Base-by-base conservation (phyloP, 75 land plant genomes). In the Gnetum montanum region DNA sequence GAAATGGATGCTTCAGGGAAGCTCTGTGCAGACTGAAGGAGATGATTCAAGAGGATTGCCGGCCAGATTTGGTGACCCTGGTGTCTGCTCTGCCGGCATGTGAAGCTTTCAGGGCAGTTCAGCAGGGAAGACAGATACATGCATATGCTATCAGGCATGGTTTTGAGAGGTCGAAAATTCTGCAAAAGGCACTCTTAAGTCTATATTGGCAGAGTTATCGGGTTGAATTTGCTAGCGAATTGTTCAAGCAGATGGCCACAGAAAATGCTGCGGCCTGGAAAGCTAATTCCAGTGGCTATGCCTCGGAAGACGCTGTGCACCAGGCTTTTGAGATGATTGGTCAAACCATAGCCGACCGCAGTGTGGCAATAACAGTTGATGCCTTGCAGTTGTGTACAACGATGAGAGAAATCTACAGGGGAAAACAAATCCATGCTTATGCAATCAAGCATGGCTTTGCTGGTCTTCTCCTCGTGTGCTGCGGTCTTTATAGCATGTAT, bases 401-500 rank as follows among this genome's bases (percentile, higher is more conserved):
- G 41, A 43, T 71, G 28, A 31, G 50, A 36, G 34, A 12, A 1
- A 34, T 67, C 27, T 36, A 20, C 3, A 16, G 54, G 22, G 79
- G 74, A 0, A 76, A 76, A 38, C 63, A 59, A 48, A 50, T 76
- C 18, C 69, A 76, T 67, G 66, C 69, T 16, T 40, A 35, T 58
- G 11, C 70, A 46, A 23, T 70, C 12, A 51, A 62, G 46, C 44
- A 51, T 34, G 63, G 55, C 31, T 64, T 69, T 46, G 66, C 52
- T 27, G 62, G 73, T 3, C 70, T 73, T 67, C 41, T 58, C 8
- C 50, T 68, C 31, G 64, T 81, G 28, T 2, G 54, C 0, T 62
- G 75, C 29, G 51, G 73, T 12, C 70, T 81, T 1, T 62, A 76
- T 23, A 65, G 72, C 31, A 76, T 81, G 79, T 81, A 81, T 46